Base-by-base conservation (phyloP, 345 rosid genomes). In the Populus alba region DNA sequence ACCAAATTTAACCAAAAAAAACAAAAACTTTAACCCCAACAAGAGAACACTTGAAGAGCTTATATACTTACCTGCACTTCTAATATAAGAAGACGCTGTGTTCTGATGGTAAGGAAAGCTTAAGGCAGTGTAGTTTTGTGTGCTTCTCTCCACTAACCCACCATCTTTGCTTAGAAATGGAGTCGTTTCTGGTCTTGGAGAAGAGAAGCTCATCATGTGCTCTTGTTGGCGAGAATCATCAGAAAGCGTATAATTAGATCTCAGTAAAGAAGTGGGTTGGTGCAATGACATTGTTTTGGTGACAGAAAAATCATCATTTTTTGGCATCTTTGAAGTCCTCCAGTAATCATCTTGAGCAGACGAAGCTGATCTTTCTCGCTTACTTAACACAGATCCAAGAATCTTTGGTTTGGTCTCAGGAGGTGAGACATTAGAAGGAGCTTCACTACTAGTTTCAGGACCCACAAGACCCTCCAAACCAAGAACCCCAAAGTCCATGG, bases 201-300 rank as follows among this genome's bases (percentile, higher is more conserved):
- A 76, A 84, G 88, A 89, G 84, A 90, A 90, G 85, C 89, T 89
- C 59, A 84, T 81, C 90, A 91, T 85, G 22, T 90, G 90, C 53
- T 82, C 87, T 49, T 81, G 85, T 1, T 82, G 86, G 62, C 79
- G 73, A 81, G 85, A 27, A 74, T 78, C 85, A 12, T 65, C 65
- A 45, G 84, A 80, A 25, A 78, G 76, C 73, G 74, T 38, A 74
- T 88, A 61, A 68, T 83, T 81, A 89, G 92, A 92, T 89, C 94
- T 89, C 85, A 83, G 27, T 9, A 86, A 77, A 72, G 88, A 79
- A 77, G 74, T 69, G 49, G 71, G 78, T 57, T 86, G 90, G 41
- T 85, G 90, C 82, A 87, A 86, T 59, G 87, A 49, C 88, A 86
- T 80, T 83, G 89, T n/a, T 80, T 78, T 87, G 29, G 77, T 25